phyloP scores from a whole-genome alignment of 768 basidiomycete species.

The Amylocystis lapponica region DNA sequence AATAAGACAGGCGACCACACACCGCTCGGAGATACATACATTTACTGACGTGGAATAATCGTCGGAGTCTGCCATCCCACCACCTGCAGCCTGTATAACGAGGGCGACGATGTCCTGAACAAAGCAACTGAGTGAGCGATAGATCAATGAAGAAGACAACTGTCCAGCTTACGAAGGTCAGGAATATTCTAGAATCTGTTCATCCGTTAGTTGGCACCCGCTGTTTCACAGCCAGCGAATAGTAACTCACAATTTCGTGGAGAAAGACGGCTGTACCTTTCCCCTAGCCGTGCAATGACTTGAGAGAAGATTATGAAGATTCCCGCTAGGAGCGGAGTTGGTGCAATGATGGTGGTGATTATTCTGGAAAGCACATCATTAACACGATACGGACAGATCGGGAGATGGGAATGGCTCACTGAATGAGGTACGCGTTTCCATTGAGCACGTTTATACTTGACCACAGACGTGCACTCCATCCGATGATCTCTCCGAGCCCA shows the following conservation, averaged over 20 bases:
- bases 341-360: constrained; percentile 45
- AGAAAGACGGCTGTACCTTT: constrained; percentile 44
- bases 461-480: constrained; percentile 34
- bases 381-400: no score
- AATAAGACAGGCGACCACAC: neutral
- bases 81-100: constrained; percentile 60
- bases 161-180: constrained; percentile 23
- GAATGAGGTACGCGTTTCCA: constrained; percentile 34
- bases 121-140: no score
- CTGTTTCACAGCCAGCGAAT: no score
- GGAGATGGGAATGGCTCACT: constrained; percentile 19
- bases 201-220: neutral
- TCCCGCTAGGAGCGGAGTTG: constrained; percentile 50
- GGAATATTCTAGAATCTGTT: constrained; percentile 24
- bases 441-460: constrained; percentile 20
- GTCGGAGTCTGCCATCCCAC: constrained; percentile 42
- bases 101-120: constrained; percentile 52
- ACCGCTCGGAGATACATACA: constrained; percentile 15
- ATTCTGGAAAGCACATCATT: constrained; percentile 37
- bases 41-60: constrained; percentile 15
- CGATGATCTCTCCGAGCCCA: constrained; percentile 29
- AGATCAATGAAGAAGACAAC: no score
- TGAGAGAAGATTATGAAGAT: constrained; percentile 49
- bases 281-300: constrained; percentile 39
- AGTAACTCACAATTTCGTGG: constrained; percentile 24